Evolutionary conservation across 331 rosid genomes (phyloP).

Genomic region (Saraca asoca): DNA sequence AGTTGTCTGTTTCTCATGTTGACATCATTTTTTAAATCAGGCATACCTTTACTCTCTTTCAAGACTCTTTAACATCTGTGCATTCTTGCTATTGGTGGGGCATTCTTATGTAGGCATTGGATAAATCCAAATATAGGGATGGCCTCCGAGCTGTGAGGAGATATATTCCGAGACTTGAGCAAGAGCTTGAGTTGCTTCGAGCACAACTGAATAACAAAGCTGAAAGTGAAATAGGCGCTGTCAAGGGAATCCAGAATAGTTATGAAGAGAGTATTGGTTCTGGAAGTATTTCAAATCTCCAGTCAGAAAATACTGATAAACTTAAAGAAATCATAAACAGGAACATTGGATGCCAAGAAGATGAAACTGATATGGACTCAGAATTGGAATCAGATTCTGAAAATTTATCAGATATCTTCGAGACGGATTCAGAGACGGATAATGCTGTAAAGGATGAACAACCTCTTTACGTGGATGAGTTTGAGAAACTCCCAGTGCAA

Average conservation of each 20-base stretch:
- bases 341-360: conserved; percentile 41
- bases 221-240: conserved; percentile 40
- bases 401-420: conserved; percentile 71
- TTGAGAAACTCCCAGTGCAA: conserved; percentile 59
- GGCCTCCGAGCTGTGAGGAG: conserved; percentile 83
- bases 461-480: conserved; percentile 78
- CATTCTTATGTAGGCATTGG: conserved; percentile 67
- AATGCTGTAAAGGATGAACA: conserved; percentile 45
- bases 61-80: background rate
- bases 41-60: background rate
- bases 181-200: conserved; percentile 76
- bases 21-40: background rate
- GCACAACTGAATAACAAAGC: conserved; percentile 49
- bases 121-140: conserved; percentile 84
- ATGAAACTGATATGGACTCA: conserved; percentile 47
- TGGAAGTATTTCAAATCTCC: conserved; percentile 39
- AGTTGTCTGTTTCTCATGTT: conserved; percentile 1
- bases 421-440: conserved; percentile 67
- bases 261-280: conserved; percentile 34
- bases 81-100: background rate
- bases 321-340: conserved; percentile 38
- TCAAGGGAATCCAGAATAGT: conserved; percentile 46
- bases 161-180: conserved; percentile 75
- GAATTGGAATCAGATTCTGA: conserved; percentile 61
- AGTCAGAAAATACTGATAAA: conserved; percentile 40